Evolutionary conservation across 2,329 filamentous ascomycete genomes (phyloP).

Genomic region (Fusarium xylarioides): DNA sequence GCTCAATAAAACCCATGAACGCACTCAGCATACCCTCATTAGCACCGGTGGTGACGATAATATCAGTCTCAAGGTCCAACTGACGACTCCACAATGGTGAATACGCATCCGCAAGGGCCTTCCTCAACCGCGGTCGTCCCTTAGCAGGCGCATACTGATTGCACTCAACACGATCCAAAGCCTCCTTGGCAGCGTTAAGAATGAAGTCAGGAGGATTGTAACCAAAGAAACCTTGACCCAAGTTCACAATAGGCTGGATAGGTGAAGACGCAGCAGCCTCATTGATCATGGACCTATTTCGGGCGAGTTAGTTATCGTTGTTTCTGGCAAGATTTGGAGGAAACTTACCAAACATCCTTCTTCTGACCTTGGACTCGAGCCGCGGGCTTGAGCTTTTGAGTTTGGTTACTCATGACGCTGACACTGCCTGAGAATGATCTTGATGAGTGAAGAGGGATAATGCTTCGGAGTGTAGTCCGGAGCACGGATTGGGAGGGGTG

Average conservation of each 20-base stretch:
- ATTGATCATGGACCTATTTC: conserved; percentile 69
- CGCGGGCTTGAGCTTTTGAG: conserved; percentile 59
- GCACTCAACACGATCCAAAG: conserved; percentile 90
- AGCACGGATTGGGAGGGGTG: conserved; percentile 28
- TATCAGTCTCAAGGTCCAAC: conserved; percentile 88
- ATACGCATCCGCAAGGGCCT: conserved; percentile 93
- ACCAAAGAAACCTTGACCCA: conserved; percentile 79
- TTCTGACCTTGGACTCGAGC: conserved; percentile 59
- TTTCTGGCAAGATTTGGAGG: neutral
- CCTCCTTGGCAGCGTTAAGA: conserved; percentile 87
- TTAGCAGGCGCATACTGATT: conserved; percentile 99
- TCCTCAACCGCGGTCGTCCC: conserved; percentile 88
- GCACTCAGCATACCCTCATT: conserved; percentile 96
- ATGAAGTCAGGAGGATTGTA: conserved; percentile 96
- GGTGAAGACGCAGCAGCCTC: conserved; percentile 71
- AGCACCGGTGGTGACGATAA: conserved; percentile 92
- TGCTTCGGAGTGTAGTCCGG: conserved; percentile 31
- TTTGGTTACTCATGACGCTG: conserved; percentile 52
- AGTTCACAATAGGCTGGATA: conserved; percentile 71
- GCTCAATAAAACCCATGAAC: conserved; percentile 97
- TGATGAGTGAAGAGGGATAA: conserved; percentile 27
- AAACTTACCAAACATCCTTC: conserved; percentile 62
- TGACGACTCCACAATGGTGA: conserved; percentile 85
- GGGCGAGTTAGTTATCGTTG: conserved; percentile 2
- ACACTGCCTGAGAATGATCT: conserved; percentile 32